A percentile compares a stretch with the other conserved stretches of the same genome.
These are phyloP conservation scores for Phylloporus gajari DNA, from an alignment of 1,284 basidiomycete species.

Conservation along the genomic window DNA sequence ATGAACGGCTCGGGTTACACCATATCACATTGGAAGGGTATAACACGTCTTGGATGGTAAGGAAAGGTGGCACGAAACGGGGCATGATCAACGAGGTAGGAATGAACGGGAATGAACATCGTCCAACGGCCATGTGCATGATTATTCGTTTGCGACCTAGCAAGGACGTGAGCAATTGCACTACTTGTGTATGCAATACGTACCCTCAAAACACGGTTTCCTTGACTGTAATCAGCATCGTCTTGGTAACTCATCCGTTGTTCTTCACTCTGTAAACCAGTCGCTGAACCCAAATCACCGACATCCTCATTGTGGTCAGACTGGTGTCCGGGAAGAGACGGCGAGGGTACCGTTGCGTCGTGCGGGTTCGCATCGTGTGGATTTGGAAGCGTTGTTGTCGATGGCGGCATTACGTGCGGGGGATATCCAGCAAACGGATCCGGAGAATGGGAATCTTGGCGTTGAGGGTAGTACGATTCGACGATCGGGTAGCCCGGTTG, in stretches of 20 bases:
- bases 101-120: background rate
- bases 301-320: conserved; percentile 27
- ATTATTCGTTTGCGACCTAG: conserved; percentile 4
- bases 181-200: conserved; percentile 12
- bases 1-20: conserved; percentile 2
- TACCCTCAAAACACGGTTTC: conserved; percentile 41
- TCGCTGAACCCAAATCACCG: conserved; percentile 18
- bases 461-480: conserved; percentile 38
- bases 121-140: background rate
- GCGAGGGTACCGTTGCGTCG: background rate
- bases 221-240: conserved; percentile 41
- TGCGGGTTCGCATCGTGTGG: conserved; percentile 23
- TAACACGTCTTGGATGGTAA: background rate
- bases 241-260: conserved; percentile 44
- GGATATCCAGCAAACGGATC: conserved; percentile 45
- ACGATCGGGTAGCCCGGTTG: conserved; percentile 42
- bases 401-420: conserved; percentile 19
- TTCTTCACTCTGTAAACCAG: conserved; percentile 29
- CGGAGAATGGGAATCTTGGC: conserved; percentile 23
- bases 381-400: conserved; percentile 40
- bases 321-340: conserved; percentile 24
- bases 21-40: conserved; percentile 3
- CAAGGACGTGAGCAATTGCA: background rate
- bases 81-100: background rate
- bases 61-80: background rate